phyloP scores from a whole-genome alignment of 208 protist species.

The Trypanosoma melophagium region DNA sequence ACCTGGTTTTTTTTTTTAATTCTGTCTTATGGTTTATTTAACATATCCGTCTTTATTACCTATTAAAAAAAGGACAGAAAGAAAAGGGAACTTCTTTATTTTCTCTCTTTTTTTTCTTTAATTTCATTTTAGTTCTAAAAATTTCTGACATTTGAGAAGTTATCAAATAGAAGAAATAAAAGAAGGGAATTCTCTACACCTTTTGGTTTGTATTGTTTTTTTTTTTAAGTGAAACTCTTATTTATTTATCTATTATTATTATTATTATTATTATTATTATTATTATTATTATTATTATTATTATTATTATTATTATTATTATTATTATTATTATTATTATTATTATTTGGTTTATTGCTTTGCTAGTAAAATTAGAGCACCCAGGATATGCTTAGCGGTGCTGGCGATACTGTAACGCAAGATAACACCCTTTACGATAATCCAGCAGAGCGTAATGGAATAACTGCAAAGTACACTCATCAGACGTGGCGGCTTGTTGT shows the following conservation, averaged over 20 bases:
- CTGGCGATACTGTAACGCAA: background rate
- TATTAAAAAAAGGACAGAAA: too few species aligned
- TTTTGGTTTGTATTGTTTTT: background rate
- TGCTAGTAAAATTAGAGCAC: too few species aligned
- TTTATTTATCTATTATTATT: too few species aligned
- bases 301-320: too few species aligned
- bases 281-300: too few species aligned
- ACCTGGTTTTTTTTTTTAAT: background rate
- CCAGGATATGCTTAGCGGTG: background rate
- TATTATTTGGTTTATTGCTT: too few species aligned
- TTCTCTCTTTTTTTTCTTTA: background rate
- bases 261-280: too few species aligned
- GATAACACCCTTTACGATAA: background rate
- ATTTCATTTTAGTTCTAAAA: conserved; percentile 9
- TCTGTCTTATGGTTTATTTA: background rate
- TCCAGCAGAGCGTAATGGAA: too few species aligned
- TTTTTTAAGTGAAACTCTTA: too few species aligned
- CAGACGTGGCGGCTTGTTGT: conserved; percentile 10
- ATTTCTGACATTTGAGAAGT: background rate
- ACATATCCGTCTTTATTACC: background rate
- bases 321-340: too few species aligned
- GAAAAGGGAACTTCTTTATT: background rate
- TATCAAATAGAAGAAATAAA: background rate
- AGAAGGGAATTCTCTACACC: background rate
- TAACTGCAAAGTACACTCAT: background rate